A percentile compares a stretch with the other conserved stretches of the same genome.
phyloP scores from a whole-genome alignment of 176 grass and related monocot species.

The Zoysia japonica region DNA sequence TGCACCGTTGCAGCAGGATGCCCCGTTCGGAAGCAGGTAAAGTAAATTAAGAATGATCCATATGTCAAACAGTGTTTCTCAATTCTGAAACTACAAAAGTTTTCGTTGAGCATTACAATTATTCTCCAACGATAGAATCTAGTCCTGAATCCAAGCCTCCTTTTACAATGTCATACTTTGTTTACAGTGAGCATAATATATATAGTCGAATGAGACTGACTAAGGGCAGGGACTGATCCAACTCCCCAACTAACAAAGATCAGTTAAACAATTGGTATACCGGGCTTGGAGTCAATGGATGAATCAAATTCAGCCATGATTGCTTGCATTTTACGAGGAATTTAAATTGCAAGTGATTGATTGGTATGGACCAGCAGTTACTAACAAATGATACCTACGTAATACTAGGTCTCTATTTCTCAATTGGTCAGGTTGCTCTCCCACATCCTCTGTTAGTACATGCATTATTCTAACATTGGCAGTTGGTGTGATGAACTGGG shows the following conservation, averaged over 20 bases:
- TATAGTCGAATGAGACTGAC: background rate
- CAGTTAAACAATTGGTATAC: background rate
- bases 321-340: background rate
- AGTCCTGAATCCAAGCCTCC: slow-evolving; percentile 15
- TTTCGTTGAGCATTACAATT: background rate
- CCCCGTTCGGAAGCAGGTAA: slow-evolving; percentile 92
- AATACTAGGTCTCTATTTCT: background rate
- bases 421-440: background rate
- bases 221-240: slow-evolving; percentile 6
- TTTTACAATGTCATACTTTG: background rate
- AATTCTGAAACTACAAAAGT: background rate
- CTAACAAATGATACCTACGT: background rate
- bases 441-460: background rate
- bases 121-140: background rate
- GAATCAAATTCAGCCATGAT: background rate
- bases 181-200: slow-evolving; percentile 1
- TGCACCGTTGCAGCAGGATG: slow-evolving; percentile 75
- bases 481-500: background rate
- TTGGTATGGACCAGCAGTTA: background rate
- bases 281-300: slow-evolving; percentile 23
- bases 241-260: slow-evolving; percentile 11
- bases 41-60: background rate
- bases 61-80: background rate
- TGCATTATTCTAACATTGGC: background rate
- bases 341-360: background rate